Percentiles rank a stretch among this genome's conserved stretches.
phyloP scores from a whole-genome alignment of 352 stramenopile species.

The Pythium periplocum region DNA sequence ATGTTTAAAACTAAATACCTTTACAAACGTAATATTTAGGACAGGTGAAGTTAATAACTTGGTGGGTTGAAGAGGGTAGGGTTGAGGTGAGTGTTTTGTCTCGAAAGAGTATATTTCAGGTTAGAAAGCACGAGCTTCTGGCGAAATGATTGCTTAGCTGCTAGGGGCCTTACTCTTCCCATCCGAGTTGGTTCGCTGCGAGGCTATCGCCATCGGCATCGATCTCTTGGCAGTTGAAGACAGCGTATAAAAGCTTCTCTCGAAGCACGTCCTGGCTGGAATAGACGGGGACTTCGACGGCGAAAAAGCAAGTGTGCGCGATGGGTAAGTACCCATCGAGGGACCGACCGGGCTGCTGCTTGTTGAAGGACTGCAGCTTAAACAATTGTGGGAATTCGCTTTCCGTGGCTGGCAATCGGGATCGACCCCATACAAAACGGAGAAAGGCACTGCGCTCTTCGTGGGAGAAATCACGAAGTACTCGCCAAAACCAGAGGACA shows the following conservation, averaged over 20 bases:
- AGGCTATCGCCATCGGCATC: constrained; percentile 83
- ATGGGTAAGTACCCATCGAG: constrained; percentile 91
- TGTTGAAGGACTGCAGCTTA: constrained; percentile 89
- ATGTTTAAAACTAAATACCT: no score
- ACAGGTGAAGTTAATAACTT: no score
- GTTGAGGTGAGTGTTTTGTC: no score
- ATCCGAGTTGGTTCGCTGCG: constrained; percentile 73
- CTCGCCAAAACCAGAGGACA: constrained; percentile 86
- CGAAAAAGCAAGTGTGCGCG: constrained; percentile 99
- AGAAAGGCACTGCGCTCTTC: constrained; percentile 84
- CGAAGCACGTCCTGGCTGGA: constrained; percentile 68
- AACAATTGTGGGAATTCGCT: constrained; percentile 88
- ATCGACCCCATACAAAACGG: constrained; percentile 91
- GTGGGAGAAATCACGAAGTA: constrained; percentile 68
- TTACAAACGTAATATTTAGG: no score
- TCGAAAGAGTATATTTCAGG: no score
- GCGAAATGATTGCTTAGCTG: no score
- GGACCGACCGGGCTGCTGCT: constrained; percentile 27
- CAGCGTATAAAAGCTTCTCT: constrained; percentile 86
- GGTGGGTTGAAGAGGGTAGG: no score
- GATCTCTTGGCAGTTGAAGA: constrained; percentile 93
- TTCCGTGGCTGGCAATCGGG: constrained; percentile 70
- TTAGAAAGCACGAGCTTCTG: no score
- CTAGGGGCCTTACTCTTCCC: constrained; percentile 47
- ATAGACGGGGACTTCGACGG: constrained; percentile 93